Evolutionary conservation across 495 filamentous ascomycete genomes (phyloP).

Genomic region (Penicillium crystallinum): DNA sequence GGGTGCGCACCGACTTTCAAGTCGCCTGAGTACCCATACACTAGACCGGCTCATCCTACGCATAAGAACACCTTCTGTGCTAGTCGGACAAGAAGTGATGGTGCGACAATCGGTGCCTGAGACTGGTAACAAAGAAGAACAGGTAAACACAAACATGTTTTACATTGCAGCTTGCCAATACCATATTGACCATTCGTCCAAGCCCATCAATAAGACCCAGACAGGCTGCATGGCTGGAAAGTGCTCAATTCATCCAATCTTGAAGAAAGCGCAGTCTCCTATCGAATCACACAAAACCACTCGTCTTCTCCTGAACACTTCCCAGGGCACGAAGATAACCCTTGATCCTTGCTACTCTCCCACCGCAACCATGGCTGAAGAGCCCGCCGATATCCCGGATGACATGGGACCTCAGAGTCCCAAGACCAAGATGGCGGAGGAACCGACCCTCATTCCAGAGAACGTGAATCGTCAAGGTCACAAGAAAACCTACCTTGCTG

Average conservation of each 20-base stretch:
- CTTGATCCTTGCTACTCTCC: constrained; percentile 31
- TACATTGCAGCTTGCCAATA: neutral
- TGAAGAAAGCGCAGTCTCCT: constrained; percentile 33
- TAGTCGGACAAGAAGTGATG: neutral
- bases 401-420: neutral
- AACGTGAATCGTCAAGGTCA: constrained; percentile 8
- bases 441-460: neutral
- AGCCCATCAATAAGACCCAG: constrained; percentile 4
- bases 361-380: constrained; percentile 14
- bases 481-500: constrained; percentile 32
- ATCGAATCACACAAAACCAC: constrained; percentile 31
- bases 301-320: constrained; percentile 27
- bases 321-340: constrained; percentile 26
- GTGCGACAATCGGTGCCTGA: neutral
- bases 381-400: neutral
- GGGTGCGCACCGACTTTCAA: constrained; percentile 29
- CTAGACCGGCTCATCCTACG: constrained; percentile 37
- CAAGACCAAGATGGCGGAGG: constrained; percentile 6
- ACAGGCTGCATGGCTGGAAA: neutral
- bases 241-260: constrained; percentile 30
- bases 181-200: neutral
- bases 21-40: constrained; percentile 26
- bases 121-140: neutral
- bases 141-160: neutral
- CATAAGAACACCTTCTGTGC: constrained; percentile 26